Conservation (phyloP, 176 grass and related monocot species). For the Eremochloa ophiuroides region DNA sequence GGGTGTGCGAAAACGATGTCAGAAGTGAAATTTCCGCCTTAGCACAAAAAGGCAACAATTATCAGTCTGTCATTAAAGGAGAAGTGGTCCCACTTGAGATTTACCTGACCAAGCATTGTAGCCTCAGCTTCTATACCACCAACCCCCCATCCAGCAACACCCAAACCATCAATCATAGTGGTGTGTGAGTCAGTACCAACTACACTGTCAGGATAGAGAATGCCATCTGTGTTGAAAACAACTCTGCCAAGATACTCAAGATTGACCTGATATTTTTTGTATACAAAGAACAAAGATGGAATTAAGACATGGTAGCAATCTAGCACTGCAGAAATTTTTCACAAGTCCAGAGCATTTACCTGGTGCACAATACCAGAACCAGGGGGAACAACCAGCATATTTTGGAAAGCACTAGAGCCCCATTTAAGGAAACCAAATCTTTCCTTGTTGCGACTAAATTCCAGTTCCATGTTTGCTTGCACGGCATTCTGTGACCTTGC, state of each 20-base stretch:
- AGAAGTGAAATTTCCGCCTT: background rate
- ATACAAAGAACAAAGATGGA: background rate
- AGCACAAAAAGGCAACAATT: background rate
- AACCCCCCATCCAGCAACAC: slow-evolving; percentile 96
- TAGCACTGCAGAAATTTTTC: background rate
- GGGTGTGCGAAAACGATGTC: background rate
- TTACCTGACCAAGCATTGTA: slow-evolving; percentile 95
- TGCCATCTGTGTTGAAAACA: slow-evolving; percentile 74
- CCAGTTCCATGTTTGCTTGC: slow-evolving; percentile 79
- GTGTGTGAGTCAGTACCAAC: slow-evolving; percentile 97
- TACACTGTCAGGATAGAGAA: slow-evolving; percentile 85
- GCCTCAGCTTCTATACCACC: slow-evolving; percentile 96
- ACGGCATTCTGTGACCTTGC: slow-evolving; percentile 81
- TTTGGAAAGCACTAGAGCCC: slow-evolving; percentile 89
- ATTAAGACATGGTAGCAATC: background rate
- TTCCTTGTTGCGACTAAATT: slow-evolving; percentile 85
- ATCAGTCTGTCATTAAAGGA: background rate
- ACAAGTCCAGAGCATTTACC: slow-evolving; percentile 31
- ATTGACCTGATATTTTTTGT: slow-evolving; percentile 65
- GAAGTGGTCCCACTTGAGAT: background rate
- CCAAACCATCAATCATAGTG: slow-evolving; percentile 96
- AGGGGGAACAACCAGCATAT: slow-evolving; percentile 94
- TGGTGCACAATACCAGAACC: slow-evolving; percentile 97
- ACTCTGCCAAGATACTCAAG: slow-evolving; percentile 92
- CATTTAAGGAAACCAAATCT: slow-evolving; percentile 97